Conservation (phyloP, 2,329 filamentous ascomycete species). For the Trichoderma citrinoviride region DNA sequence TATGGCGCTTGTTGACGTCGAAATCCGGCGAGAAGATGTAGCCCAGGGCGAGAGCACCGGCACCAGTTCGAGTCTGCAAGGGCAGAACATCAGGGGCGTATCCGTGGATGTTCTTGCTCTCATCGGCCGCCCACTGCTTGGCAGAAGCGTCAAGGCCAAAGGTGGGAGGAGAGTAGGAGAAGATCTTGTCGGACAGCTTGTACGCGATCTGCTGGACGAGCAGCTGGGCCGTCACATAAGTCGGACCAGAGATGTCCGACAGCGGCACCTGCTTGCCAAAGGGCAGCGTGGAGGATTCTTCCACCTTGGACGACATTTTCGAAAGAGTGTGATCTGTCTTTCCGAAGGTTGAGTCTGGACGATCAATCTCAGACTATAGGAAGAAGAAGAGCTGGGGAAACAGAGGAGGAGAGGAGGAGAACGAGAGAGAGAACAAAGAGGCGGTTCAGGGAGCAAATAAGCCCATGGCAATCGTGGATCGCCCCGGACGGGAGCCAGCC, state of each 20-base stretch:
- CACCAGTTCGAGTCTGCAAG: constrained; percentile 84
- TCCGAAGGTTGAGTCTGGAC: neutral
- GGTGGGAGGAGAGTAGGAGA: constrained; percentile 90
- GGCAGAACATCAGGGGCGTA: constrained; percentile 74
- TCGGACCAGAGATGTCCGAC: constrained; percentile 73
- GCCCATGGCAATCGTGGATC: constrained; percentile 14
- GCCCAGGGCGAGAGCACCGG: constrained; percentile 85
- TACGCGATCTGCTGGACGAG: constrained; percentile 96
- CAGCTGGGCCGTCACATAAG: constrained; percentile 88
- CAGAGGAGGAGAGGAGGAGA: constrained; percentile 14
- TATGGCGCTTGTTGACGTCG: constrained; percentile 82
- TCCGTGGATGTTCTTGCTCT: constrained; percentile 77
- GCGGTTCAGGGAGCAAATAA: constrained; percentile 17
- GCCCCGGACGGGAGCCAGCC: constrained; percentile 27
- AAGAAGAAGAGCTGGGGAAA: neutral
- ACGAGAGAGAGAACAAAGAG: constrained; percentile 20
- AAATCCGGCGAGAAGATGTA: constrained; percentile 99
- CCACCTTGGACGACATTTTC: constrained; percentile 19
- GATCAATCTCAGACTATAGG: neutral
- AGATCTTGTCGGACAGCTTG: constrained; percentile 93
- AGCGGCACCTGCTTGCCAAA: constrained; percentile 56
- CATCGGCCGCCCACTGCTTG: constrained; percentile 68
- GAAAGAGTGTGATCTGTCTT: neutral
- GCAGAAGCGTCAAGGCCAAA: constrained; percentile 87
- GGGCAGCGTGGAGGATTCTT: constrained; percentile 50